Percentiles rank a stretch among this genome's conserved stretches.
Conservation (phyloP, 139 green algal species). For the Tetraselmis chui region DNA sequence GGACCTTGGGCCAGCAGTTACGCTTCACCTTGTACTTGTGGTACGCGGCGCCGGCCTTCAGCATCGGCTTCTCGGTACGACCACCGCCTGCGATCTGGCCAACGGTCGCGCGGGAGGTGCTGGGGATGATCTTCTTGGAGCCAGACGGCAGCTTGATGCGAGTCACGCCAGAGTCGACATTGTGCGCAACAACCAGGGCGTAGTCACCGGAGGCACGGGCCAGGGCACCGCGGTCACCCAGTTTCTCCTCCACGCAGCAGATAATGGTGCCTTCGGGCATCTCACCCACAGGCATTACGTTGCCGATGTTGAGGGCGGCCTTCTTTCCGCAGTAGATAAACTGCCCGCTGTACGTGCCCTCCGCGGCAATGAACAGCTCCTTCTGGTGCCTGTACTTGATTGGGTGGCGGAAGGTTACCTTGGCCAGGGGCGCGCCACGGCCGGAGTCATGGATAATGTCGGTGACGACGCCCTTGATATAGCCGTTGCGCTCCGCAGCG, state of each 20-base stretch:
- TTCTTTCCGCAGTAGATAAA: conserved; percentile 98
- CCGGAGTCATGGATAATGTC: conserved; percentile 97
- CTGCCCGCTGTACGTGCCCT: conserved; percentile 94
- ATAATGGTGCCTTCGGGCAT: conserved; percentile 98
- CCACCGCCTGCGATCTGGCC: conserved; percentile 96
- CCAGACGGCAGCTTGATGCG: conserved; percentile 98
- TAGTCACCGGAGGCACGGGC: conserved; percentile 95
- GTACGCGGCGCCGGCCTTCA: conserved; percentile 94
- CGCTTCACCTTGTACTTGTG: conserved; percentile 97
- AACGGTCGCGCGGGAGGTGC: conserved; percentile 85
- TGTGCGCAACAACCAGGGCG: conserved; percentile 95
- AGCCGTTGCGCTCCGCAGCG: conserved; percentile 80
- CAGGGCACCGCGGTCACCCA: conserved; percentile 86
- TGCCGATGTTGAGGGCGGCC: conserved; percentile 89
- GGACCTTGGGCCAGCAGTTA: conserved; percentile 85
- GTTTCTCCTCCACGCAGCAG: conserved; percentile 97
- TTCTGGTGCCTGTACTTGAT: conserved; percentile 91
- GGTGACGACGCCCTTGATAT: conserved; percentile 92
- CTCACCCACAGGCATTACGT: conserved; percentile 90
- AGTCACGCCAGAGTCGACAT: conserved; percentile 92
- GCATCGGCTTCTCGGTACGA: conserved; percentile 98
- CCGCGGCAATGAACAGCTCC: conserved; percentile 90
- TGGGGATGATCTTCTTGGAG: conserved; percentile 95
- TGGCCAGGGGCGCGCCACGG: conserved; percentile 90
- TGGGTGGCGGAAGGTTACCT: conserved; percentile 89